Percentiles rank a stretch among this genome's conserved stretches.
Evolutionary conservation across 2,329 filamentous ascomycete species (phyloP).

Genomic region (Coniella lustricola): DNA sequence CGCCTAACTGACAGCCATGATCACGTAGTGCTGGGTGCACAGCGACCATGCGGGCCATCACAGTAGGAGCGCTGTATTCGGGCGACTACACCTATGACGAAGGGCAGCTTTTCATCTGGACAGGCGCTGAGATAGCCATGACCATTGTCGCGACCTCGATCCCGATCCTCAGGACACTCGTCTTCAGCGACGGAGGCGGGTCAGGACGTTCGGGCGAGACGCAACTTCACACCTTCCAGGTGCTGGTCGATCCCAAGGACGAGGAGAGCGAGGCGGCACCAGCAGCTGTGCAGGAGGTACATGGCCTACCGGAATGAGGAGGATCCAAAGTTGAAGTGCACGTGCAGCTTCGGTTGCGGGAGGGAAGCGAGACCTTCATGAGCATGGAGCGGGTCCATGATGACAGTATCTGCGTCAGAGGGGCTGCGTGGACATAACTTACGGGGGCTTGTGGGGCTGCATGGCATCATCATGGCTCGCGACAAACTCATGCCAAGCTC

Average conservation of each 20-base stretch:
- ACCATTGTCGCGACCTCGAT: constrained; percentile 27
- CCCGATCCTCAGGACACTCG: constrained; percentile 13
- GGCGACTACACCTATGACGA: constrained; percentile 12
- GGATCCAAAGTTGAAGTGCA: too few species aligned
- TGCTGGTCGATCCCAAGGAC: background rate
- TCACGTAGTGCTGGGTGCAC: constrained; percentile 25
- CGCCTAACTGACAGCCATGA: constrained; percentile 6
- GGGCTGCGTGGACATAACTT: too few species aligned
- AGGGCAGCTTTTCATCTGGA: constrained; percentile 16
- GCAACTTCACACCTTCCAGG: constrained; percentile 2
- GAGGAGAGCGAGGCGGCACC: constrained; percentile 1
- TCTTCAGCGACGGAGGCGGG: background rate
- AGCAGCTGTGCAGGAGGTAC: too few species aligned
- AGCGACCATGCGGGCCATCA: constrained; percentile 20
- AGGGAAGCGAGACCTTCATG: too few species aligned
- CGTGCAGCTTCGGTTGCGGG: too few species aligned
- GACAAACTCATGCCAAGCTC: too few species aligned
- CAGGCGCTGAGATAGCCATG: constrained; percentile 22
- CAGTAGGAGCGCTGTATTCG: constrained; percentile 2
- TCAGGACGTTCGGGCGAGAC: background rate
- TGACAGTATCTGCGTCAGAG: too few species aligned
- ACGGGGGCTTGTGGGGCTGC: too few species aligned
- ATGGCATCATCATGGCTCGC: too few species aligned
- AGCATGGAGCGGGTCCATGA: too few species aligned
- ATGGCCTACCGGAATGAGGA: too few species aligned